Percentiles rank a stretch among this genome's conserved stretches.
Evolutionary conservation across 2,329 filamentous ascomycete genomes (phyloP).

Genomic region (Fusarium robinianum): DNA sequence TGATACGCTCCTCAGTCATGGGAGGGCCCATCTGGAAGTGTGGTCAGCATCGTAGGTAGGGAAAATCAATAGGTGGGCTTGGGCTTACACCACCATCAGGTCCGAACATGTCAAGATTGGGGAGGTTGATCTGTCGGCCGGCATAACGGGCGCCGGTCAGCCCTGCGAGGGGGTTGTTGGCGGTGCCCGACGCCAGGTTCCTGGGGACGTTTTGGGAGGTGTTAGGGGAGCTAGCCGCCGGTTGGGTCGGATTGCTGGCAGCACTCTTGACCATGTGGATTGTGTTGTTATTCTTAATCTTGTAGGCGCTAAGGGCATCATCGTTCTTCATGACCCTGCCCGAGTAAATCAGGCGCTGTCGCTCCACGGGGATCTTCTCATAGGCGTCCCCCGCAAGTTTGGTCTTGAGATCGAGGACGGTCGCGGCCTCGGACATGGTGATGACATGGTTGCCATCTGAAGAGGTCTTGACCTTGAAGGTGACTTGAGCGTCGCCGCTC

Average conservation of each 20-base stretch:
- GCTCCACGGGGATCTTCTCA: constrained; percentile 83
- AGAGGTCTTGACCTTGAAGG: constrained; percentile 98
- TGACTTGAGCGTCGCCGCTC: constrained; percentile 74
- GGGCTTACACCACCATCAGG: constrained; percentile 87
- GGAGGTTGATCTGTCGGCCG: constrained; percentile 80
- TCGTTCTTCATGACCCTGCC: constrained; percentile 95
- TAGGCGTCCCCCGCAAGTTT: constrained; percentile 82
- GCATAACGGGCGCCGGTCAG: constrained; percentile 93
- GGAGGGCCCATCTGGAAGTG: constrained; percentile 83
- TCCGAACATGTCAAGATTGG: constrained; percentile 86
- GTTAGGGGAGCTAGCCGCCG: constrained; percentile 47
- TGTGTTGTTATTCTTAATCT: constrained; percentile 95
- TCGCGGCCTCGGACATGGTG: constrained; percentile 76
- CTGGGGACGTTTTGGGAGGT: constrained; percentile 59
- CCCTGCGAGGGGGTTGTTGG: constrained; percentile 87
- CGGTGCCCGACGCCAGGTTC: constrained; percentile 81
- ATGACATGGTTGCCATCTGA: constrained; percentile 83
- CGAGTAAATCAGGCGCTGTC: constrained; percentile 96
- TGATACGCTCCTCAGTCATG: constrained; percentile 77
- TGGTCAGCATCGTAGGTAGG: constrained; percentile 21
- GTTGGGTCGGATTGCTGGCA: constrained; percentile 72
- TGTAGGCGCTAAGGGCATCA: constrained; percentile 82
- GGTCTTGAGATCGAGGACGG: constrained; percentile 83
- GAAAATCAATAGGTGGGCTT: neutral
- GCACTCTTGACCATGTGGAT: constrained; percentile 97